Base-by-base conservation (phyloP, 2,329 filamentous ascomycete species). In the Trichoderma asperellum region DNA sequence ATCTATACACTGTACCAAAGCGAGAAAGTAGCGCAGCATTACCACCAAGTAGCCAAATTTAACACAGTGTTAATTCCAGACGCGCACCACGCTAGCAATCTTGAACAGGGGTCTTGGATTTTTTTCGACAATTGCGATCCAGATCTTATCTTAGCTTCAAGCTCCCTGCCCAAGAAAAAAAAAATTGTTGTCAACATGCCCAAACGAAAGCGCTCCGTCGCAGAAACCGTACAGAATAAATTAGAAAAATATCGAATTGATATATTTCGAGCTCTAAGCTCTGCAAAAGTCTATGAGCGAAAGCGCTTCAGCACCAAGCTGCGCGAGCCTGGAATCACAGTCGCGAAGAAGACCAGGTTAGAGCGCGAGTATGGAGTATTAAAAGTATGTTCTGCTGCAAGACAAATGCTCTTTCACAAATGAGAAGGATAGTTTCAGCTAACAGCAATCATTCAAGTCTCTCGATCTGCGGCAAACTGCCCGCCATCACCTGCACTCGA, bases 281-380 rank as follows among this genome's bases (percentile, higher is more conserved):
- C 85, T 12, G 90, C 89, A 68, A 93, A 92, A 76, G 89, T 90
- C 58, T 91, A 93, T 76, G 92, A 95, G 82, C 86, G 92, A 57
- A 92, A 95, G 80, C 92, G 93, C 72, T 85, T 92, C 70, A 86
- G 90, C 71, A 90, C 88, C 77, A 82, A 85, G 53, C 78, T 87
- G 16, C 83, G 80, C 61, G 85, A 87, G 34, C 80, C 81, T 64
- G 83, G 81, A 63, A 74, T 80, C 18, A 76, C 79, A 2, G 72
- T 79, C 10, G 85, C 85, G 56, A 88, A 89, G 75, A 81, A 87
- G 27, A 80, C 82, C 69, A 83, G 91, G 24, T 80, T 94, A 37
- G 87, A 92, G 71, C 85, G 86, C 40, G 92, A 89, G 75, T 76
- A 88, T 56, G 77, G 81, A 0, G 84, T 88, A 10, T 76, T 89